Percentiles rank a stretch among this genome's conserved stretches.
Evolutionary conservation across 495 filamentous ascomycete species (phyloP).

Genomic region (Neurospora sublineolata): DNA sequence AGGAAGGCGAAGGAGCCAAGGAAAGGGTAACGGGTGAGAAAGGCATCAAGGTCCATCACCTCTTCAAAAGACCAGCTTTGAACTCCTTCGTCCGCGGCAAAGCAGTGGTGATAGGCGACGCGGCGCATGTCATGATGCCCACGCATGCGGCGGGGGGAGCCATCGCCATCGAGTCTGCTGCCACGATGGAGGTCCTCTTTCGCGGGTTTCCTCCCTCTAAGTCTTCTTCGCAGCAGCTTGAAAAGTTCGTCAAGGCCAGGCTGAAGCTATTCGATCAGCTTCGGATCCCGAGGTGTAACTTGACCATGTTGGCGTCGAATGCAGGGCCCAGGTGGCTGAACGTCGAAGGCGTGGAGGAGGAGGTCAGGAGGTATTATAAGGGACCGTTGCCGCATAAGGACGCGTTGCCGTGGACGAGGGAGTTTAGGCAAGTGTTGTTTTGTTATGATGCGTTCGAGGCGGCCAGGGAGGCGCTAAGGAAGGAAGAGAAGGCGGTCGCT

Average conservation of each 20-base stretch:
- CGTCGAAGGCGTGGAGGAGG: conserved; percentile 17
- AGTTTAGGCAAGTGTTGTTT: conserved; percentile 19
- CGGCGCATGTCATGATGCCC: conserved; percentile 23
- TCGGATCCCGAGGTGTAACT: conserved; percentile 20
- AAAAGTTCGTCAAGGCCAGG: not conserved
- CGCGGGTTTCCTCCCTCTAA: not conserved
- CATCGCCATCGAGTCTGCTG: conserved; percentile 18
- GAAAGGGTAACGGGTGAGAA: conserved; percentile 11
- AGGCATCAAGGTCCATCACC: conserved; percentile 19
- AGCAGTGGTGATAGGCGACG: conserved; percentile 18
- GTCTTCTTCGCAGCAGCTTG: not conserved
- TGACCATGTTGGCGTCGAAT: conserved; percentile 23
- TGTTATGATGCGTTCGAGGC: conserved; percentile 16
- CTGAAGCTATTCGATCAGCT: conserved; percentile 18
- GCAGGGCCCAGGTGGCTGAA: conserved; percentile 11
- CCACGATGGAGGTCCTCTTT: conserved; percentile 18
- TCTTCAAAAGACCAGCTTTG: conserved; percentile 14
- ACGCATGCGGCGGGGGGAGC: conserved; percentile 19
- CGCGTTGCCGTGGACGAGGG: conserved; percentile 10
- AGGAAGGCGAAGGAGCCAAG: not conserved
- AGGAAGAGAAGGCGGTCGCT: not conserved
- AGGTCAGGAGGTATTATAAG: conserved; percentile 18
- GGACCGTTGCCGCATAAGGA: conserved; percentile 14
- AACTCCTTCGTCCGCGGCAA: conserved; percentile 14
- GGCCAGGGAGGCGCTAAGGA: conserved; percentile 6